phyloP scores from a whole-genome alignment of 2,329 filamentous ascomycete species.

The Diatrype stigma region DNA sequence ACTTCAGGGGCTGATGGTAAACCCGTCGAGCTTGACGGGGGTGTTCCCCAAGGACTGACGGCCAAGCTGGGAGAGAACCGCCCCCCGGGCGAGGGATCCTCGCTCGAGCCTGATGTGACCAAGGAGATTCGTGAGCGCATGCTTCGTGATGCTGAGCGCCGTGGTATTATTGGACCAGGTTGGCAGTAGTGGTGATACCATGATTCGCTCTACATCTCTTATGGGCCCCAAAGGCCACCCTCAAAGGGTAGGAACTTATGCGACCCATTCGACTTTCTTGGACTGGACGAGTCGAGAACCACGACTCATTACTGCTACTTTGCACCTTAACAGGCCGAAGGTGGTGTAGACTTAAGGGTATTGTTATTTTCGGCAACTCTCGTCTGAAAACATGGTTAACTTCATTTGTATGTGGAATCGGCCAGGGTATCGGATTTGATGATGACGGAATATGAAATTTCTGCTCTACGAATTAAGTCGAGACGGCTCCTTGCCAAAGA shows the following conservation, averaged over 20 bases:
- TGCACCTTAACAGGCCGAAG: not conserved
- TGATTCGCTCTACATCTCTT: not conserved
- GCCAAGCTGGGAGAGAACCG: constrained; percentile 43
- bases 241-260: not conserved
- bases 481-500: not conserved
- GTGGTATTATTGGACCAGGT: constrained; percentile 26
- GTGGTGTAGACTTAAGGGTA: constrained; percentile 11
- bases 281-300: not conserved
- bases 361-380: constrained; percentile 18
- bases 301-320: not conserved
- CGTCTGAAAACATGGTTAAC: constrained; percentile 27
- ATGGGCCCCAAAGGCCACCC: not conserved
- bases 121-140: constrained; percentile 27
- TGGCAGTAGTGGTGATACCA: constrained; percentile 19
- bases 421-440: constrained; percentile 18
- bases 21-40: constrained; percentile 15
- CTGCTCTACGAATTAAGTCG: constrained; percentile 3
- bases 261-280: not conserved
- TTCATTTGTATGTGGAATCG: constrained; percentile 27
- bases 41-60: constrained; percentile 11
- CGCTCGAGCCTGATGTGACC: constrained; percentile 25
- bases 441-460: constrained; percentile 8
- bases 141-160: constrained; percentile 28
- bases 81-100: constrained; percentile 32
- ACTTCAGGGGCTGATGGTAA: constrained; percentile 21